Evolutionary conservation across 495 filamentous ascomycete genomes (phyloP).

Genomic region (Aspergillus carlsbadensis): DNA sequence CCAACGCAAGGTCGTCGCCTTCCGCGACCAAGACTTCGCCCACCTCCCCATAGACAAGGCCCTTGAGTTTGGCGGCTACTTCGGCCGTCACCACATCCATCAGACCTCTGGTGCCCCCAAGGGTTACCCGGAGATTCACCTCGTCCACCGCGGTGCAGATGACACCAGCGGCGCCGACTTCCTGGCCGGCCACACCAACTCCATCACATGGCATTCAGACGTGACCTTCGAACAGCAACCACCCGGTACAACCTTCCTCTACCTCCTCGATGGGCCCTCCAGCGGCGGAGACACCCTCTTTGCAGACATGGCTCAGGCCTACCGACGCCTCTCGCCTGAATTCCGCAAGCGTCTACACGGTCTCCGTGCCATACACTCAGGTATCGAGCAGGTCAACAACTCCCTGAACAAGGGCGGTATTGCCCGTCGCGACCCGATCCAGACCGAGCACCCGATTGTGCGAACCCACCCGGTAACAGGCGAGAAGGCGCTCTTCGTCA

Average conservation of each 20-base stretch:
- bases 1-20: constrained; percentile 57
- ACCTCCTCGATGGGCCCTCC: constrained; percentile 57
- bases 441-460: constrained; percentile 58
- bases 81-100: constrained; percentile 63
- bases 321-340: constrained; percentile 53
- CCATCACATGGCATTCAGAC: constrained; percentile 65
- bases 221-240: constrained; percentile 65
- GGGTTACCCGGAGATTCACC: constrained; percentile 59
- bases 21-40: constrained; percentile 62
- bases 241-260: constrained; percentile 65
- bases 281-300: constrained; percentile 68
- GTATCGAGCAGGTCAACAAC: constrained; percentile 51
- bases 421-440: constrained; percentile 54
- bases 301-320: constrained; percentile 56
- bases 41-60: constrained; percentile 55
- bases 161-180: constrained; percentile 49
- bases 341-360: constrained; percentile 60
- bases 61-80: constrained; percentile 58
- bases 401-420: constrained; percentile 49
- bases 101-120: constrained; percentile 60
- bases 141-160: constrained; percentile 58
- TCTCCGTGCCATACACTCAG: constrained; percentile 58
- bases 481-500: constrained; percentile 84
- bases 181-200: constrained; percentile 54
- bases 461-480: constrained; percentile 59